These are phyloP conservation scores for Pugionium dolabratum DNA, from an alignment of 345 rosid species.

Conservation along the genomic window DNA sequence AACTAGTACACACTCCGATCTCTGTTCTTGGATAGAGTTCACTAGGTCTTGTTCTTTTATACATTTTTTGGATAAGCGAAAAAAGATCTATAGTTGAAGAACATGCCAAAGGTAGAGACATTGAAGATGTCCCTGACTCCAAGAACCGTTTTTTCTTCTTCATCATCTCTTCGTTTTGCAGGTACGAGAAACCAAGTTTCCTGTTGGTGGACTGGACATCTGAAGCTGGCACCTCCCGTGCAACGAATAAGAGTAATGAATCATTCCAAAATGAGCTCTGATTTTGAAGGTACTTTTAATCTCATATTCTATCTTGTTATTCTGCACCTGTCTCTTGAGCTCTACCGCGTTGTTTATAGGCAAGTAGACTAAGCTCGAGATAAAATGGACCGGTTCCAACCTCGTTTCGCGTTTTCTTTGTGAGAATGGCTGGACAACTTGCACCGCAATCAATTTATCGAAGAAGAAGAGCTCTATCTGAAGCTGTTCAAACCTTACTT, in stretches of 20 bases:
- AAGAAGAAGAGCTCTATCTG: slow-evolving; percentile 67
- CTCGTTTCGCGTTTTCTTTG: slow-evolving; percentile 56
- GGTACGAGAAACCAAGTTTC: slow-evolving; percentile 54
- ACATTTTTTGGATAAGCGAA: slow-evolving; percentile 21
- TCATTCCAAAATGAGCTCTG: slow-evolving; percentile 63
- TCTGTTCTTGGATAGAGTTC: slow-evolving; percentile 30
- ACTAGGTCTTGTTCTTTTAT: slow-evolving; percentile 28
- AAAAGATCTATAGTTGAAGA: slow-evolving; percentile 26
- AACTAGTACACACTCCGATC: slow-evolving; percentile 29
- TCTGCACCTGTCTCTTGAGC: slow-evolving; percentile 68
- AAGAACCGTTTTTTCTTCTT: slow-evolving; percentile 1
- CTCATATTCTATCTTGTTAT: slow-evolving; percentile 59
- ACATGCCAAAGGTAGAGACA: slow-evolving; percentile 27
- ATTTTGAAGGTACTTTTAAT: slow-evolving; percentile 72
- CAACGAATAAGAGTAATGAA: slow-evolving; percentile 76
- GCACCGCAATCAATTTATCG: slow-evolving; percentile 58
- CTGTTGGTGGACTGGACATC: slow-evolving; percentile 83
- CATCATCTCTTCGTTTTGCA: slow-evolving; percentile 60
- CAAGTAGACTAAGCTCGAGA: slow-evolving; percentile 77
- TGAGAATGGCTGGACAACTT: slow-evolving; percentile 64
- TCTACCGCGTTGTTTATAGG: slow-evolving; percentile 59
- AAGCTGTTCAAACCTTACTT: slow-evolving; percentile 61
- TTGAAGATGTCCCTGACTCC: neutral
- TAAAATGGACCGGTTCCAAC: slow-evolving; percentile 55
- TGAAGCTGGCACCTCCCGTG: slow-evolving; percentile 70